Conservation (phyloP, 2,329 filamentous ascomycete species). For the Fusarium algeriense region DNA sequence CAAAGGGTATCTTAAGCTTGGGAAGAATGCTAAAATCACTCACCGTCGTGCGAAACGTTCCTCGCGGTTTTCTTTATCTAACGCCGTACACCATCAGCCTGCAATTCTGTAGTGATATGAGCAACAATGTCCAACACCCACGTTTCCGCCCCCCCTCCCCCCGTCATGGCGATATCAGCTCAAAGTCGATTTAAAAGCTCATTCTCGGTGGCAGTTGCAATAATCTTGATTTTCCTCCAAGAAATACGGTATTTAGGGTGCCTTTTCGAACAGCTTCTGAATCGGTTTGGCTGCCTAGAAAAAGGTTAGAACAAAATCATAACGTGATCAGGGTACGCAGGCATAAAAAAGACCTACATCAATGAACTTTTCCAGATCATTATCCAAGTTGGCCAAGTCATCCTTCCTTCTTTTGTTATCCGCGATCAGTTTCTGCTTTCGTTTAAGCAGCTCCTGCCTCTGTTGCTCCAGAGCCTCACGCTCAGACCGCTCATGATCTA, state of each 20-base stretch:
- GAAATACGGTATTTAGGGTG: constrained; percentile 53
- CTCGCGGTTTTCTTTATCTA: not conserved
- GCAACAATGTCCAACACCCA: not conserved
- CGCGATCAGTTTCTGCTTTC: constrained; percentile 71
- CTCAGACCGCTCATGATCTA: constrained; percentile 89
- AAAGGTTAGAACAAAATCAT: constrained; percentile 31
- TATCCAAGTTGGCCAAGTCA: constrained; percentile 89
- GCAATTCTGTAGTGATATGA: not conserved
- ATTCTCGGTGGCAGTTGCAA: not conserved
- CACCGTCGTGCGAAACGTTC: not conserved
- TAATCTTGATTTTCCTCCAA: not conserved
- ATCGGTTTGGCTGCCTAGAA: constrained; percentile 86
- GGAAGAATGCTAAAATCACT: not conserved
- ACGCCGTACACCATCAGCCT: constrained; percentile 15
- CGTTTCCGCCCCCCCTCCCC: not conserved
- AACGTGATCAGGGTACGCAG: not conserved
- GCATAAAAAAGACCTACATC: constrained; percentile 69
- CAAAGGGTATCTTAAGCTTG: constrained; percentile 5
- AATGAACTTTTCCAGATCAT: constrained; percentile 93
- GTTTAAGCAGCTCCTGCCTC: constrained; percentile 78
- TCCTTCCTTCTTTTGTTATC: constrained; percentile 94
- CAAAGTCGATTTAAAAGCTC: not conserved
- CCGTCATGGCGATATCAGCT: not conserved
- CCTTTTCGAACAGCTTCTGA: constrained; percentile 79
- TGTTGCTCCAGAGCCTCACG: constrained; percentile 88